phyloP scores from a whole-genome alignment of 495 filamentous ascomycete species.

The Neurospora pannonica region DNA sequence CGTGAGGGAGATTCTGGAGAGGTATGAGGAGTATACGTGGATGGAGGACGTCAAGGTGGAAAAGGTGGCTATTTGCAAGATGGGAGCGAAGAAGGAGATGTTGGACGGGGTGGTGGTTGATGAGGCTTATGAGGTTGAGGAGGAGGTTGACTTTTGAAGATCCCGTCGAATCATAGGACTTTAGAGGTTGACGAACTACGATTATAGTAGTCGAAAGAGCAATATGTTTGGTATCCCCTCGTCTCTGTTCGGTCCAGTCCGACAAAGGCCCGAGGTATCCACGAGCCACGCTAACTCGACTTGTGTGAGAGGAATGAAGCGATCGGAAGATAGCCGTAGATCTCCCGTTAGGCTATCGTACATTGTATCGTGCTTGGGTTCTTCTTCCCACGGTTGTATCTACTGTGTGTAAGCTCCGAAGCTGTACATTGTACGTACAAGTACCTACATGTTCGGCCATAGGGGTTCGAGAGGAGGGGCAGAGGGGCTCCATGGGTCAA shows the following conservation, averaged over 20 bases:
- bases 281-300: background rate
- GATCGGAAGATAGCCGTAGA: background rate
- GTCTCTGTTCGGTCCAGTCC: background rate
- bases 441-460: background rate
- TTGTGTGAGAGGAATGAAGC: background rate
- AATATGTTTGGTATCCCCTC: background rate
- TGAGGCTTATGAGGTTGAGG: conserved; percentile 43
- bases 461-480: background rate
- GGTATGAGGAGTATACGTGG: conserved; percentile 49
- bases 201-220: background rate
- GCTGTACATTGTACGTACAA: background rate
- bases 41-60: conserved; percentile 52
- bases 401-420: background rate
- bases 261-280: background rate
- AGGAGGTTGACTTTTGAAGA: conserved; percentile 31
- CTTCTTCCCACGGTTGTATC: background rate
- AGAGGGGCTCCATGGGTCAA: background rate
- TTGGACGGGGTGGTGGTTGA: conserved; percentile 28
- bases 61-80: conserved; percentile 61
- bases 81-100: conserved; percentile 58
- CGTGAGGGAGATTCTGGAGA: conserved; percentile 39
- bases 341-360: background rate
- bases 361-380: background rate
- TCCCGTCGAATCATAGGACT: background rate
- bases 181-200: background rate